Evolutionary conservation across 495 filamentous ascomycete species (phyloP).

Genomic region (Evernia prunastri): DNA sequence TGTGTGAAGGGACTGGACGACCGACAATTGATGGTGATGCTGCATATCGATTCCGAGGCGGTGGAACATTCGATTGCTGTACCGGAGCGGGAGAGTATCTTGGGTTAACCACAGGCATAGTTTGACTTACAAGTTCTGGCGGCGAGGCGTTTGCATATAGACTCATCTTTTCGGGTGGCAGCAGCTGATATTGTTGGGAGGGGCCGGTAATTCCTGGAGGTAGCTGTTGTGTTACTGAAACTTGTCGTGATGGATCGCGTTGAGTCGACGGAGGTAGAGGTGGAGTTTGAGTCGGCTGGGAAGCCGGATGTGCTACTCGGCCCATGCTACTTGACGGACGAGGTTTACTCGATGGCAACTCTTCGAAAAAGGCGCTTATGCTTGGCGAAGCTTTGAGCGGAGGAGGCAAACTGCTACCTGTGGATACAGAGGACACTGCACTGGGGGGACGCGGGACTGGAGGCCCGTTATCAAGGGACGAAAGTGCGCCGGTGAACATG

Average conservation of each 20-base stretch:
- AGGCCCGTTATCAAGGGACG: conserved; percentile 23
- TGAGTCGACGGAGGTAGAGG: conserved; percentile 24
- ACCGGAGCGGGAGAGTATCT: conserved; percentile 60
- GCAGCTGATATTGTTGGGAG: conserved; percentile 34
- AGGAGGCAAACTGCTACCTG: conserved; percentile 20
- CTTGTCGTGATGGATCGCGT: conserved; percentile 20
- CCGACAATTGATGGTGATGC: conserved; percentile 42
- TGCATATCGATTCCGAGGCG: conserved; percentile 43
- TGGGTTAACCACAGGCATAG: conserved; percentile 28
- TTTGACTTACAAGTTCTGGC: conserved; percentile 37
- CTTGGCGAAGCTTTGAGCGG: conserved; percentile 26
- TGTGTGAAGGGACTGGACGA: conserved; percentile 38
- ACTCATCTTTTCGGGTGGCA: conserved; percentile 52
- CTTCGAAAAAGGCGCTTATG: conserved; percentile 70
- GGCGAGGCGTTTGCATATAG: conserved; percentile 50
- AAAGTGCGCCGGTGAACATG: conserved; percentile 32
- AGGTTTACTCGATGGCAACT: conserved; percentile 65
- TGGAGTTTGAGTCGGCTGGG: conserved; percentile 28
- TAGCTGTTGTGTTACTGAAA: conserved; percentile 24
- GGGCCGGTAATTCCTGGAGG: conserved; percentile 17
- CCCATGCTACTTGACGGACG: conserved; percentile 33
- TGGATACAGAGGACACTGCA: conserved; percentile 16
- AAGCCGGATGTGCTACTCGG: conserved; percentile 26
- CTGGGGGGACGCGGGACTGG: conserved; percentile 28
- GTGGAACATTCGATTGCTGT: conserved; percentile 34